Base-by-base conservation (phyloP, 2,329 filamentous ascomycete genomes). In the Fusarium anthophilum region DNA sequence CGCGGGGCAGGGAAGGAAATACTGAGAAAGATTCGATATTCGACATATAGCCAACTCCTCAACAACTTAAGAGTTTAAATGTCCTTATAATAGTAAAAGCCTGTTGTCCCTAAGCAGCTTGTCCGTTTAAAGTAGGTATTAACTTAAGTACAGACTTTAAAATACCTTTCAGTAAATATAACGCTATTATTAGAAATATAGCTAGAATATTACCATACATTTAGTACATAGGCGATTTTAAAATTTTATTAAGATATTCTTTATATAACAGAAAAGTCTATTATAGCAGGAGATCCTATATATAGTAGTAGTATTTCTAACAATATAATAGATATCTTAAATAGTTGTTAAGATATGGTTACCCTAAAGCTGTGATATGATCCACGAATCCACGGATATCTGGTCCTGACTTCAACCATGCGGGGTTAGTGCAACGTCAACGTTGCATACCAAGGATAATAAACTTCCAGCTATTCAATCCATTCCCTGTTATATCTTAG, bases 11-110 rank as follows among this genome's bases (percentile, higher is more conserved):
- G n/a, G 10, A 24, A 8, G 17, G 11, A 45, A 18, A 18, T 5
- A 13, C 3, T 1, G 0, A 13, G n/a, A 26, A 18, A 5, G 8
- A 8, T 9, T 5, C 8, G 1, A 24, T 18, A 8, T 24, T 8
- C 1, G 2, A 18, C 6, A 44, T 44, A 11, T 1, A 44, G 24
- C 5, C 6, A 43, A n/a, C 3, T n/a, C 8, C 22, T 41, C 1
- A 3, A 24, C 7, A 45, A 7, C 11, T 45, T 5, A 9, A 45
- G 17, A 44, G 5, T 3, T 15, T 4, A 9, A 37, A 14, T 32
- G 5, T 32, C 2, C 30, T 6, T 32, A 6, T 14, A 32, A 32
- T 32, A 3, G 32, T 32, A 32, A 32, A 7, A 1, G 32, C 5
- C 32, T 5, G 3, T 13, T 32, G 12, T 32, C 30, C 30, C 12